Percentiles rank a stretch among this genome's conserved stretches.
Evolutionary conservation across 106 monocot genomes (phyloP).

Genomic region (Hemerocallis citrina): DNA sequence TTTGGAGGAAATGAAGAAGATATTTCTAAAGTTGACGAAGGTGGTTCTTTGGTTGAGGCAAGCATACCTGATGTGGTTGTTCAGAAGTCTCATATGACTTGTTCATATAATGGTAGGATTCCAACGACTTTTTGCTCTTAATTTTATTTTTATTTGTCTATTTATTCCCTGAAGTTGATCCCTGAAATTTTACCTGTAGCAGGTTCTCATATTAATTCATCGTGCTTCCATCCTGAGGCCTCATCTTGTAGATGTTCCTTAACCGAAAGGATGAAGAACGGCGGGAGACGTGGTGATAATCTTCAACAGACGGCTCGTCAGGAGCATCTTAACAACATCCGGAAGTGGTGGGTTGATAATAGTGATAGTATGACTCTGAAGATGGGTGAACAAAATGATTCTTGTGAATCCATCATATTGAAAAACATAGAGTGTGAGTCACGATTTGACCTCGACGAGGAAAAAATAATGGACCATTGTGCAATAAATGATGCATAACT

Average conservation of each 20-base stretch:
- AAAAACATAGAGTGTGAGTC: constrained; percentile 15
- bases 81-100: constrained; percentile 8
- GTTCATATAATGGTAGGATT: constrained; percentile 28
- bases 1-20: constrained; percentile 43
- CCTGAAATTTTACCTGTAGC: neutral
- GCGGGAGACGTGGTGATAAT: constrained; percentile 45
- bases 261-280: constrained; percentile 36
- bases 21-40: constrained; percentile 20
- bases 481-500: constrained; percentile 14
- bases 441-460: constrained; percentile 17
- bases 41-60: constrained; percentile 12
- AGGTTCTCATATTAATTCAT: constrained; percentile 24
- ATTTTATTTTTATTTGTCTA: neutral
- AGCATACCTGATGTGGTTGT: constrained; percentile 13
- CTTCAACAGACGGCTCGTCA: constrained; percentile 73
- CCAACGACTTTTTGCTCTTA: neutral
- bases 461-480: constrained; percentile 19
- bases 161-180: neutral
- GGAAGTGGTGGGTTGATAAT: constrained; percentile 38
- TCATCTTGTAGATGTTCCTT: constrained; percentile 24
- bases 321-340: constrained; percentile 65
- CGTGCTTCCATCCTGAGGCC: constrained; percentile 21
- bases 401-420: constrained; percentile 6
- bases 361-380: constrained; percentile 23
- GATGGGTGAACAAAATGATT: constrained; percentile 37